Conservation (phyloP, 208 protist species). For the Wallacemonas collosoma region DNA sequence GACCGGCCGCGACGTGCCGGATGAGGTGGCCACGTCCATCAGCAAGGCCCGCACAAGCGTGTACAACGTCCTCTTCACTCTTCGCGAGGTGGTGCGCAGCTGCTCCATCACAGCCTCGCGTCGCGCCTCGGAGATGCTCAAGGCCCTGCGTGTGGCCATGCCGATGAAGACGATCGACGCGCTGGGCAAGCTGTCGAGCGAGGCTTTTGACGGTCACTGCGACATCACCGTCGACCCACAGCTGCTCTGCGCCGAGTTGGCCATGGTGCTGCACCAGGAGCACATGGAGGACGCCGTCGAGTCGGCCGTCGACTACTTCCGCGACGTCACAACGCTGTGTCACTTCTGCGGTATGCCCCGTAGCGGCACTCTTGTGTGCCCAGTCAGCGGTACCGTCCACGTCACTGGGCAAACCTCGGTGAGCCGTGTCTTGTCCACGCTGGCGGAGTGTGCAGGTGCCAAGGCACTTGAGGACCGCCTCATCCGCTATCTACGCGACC, state of each 20-base stretch:
- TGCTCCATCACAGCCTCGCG: conserved; percentile 80
- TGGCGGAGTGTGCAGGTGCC: conserved; percentile 83
- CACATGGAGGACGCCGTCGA: conserved; percentile 85
- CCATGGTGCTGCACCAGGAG: conserved; percentile 89
- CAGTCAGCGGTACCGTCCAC: conserved; percentile 81
- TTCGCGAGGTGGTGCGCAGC: conserved; percentile 86
- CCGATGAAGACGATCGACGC: conserved; percentile 80
- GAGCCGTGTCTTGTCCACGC: conserved; percentile 72
- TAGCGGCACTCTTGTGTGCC: conserved; percentile 67
- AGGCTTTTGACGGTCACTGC: conserved; percentile 74
- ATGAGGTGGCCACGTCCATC: conserved; percentile 79
- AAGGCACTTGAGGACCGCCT: conserved; percentile 72
- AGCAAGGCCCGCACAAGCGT: conserved; percentile 68
- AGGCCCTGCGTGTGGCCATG: conserved; percentile 79
- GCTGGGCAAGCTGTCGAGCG: conserved; percentile 76
- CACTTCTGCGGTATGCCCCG: conserved; percentile 70
- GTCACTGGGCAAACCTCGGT: conserved; percentile 69
- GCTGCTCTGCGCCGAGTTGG: conserved; percentile 88
- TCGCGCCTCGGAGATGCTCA: conserved; percentile 81
- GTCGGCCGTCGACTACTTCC: conserved; percentile 77
- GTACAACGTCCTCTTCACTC: conserved; percentile 89
- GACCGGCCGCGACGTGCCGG: conserved; percentile 64
- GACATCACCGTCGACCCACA: conserved; percentile 77
- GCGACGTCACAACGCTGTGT: conserved; percentile 73
- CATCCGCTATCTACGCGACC: conserved; percentile 76